Percentiles rank a stretch among this genome's conserved stretches.
These are phyloP conservation scores for Glomus cerebriforme DNA, from an alignment of 192 early-diverging fungal species.

Conservation along the genomic window DNA sequence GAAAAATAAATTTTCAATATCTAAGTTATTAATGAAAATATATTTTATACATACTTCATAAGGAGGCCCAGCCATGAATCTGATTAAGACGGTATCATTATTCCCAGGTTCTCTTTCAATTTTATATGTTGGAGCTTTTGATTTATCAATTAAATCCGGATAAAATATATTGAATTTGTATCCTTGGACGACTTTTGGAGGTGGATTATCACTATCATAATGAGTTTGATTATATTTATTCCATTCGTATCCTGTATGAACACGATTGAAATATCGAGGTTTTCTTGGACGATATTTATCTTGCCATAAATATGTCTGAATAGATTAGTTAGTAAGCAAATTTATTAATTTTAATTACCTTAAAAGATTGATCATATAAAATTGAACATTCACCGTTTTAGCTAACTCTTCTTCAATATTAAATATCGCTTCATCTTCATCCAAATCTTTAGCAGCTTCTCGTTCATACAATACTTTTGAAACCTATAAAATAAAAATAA, in stretches of 20 bases:
- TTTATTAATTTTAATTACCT: no score
- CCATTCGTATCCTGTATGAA: constrained; percentile 98
- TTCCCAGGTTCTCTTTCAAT: constrained; percentile 73
- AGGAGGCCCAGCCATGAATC: constrained; percentile 92
- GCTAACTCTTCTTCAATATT: constrained; percentile 72
- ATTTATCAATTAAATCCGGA: constrained; percentile 95
- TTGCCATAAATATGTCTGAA: constrained; percentile 76
- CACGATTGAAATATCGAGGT: constrained; percentile 95
- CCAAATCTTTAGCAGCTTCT: constrained; percentile 73
- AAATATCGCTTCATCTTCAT: constrained; percentile 79
- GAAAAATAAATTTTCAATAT: background rate
- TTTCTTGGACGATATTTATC: constrained; percentile 96
- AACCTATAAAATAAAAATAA: constrained; percentile 26
- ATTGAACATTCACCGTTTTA: constrained; percentile 45
- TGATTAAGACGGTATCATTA: constrained; percentile 83
- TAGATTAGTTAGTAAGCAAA: background rate
- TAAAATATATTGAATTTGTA: constrained; percentile 99
- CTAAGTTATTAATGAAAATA: background rate
- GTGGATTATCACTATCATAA: constrained; percentile 96
- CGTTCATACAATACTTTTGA: constrained; percentile 66
- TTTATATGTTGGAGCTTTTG: constrained; percentile 85
- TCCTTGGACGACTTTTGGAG: constrained; percentile 95
- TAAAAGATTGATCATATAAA: background rate
- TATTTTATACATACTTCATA: constrained; percentile 62
- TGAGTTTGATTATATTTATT: constrained; percentile 99